Conservation (phyloP, 2,329 filamentous ascomycete species). For the Phaeophleospora eucalypticola region DNA sequence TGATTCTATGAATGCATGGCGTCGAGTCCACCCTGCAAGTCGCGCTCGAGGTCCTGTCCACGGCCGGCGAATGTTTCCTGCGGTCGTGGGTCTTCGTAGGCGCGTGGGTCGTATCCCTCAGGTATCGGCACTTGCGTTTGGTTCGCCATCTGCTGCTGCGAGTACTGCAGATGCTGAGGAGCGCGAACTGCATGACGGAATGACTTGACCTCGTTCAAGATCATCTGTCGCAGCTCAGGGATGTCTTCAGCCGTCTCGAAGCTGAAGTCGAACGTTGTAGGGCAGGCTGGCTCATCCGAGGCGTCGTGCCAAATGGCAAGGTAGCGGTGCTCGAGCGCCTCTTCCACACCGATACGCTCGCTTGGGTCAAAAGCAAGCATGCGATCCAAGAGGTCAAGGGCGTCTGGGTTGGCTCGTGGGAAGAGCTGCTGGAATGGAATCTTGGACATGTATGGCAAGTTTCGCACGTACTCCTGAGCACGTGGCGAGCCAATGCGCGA, state of each 20-base stretch:
- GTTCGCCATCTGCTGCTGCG: constrained; percentile 38
- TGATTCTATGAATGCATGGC: constrained; percentile 9
- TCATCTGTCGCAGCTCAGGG: constrained; percentile 92
- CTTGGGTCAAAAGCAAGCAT: constrained; percentile 98
- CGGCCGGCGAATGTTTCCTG: constrained; percentile 48
- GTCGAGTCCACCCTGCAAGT: constrained; percentile 56
- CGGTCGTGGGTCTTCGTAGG: constrained; percentile 59
- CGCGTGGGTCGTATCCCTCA: constrained; percentile 54
- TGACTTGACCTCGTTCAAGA: constrained; percentile 83
- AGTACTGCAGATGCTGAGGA: constrained; percentile 44
- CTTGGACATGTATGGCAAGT: constrained; percentile 59
- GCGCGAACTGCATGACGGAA: constrained; percentile 59
- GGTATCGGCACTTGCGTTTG: constrained; percentile 57
- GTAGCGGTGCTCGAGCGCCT: constrained; percentile 93
- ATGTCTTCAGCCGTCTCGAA: constrained; percentile 98
- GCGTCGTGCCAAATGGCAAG: constrained; percentile 98
- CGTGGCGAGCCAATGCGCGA: constrained; percentile 90
- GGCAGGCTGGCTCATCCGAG: constrained; percentile 90
- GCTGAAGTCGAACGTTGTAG: constrained; percentile 93
- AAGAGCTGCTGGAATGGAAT: constrained; percentile 84
- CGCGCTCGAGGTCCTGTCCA: constrained; percentile 64
- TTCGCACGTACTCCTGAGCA: constrained; percentile 96
- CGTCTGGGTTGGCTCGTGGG: constrained; percentile 91
- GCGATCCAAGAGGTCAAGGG: constrained; percentile 87
- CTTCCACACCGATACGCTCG: constrained; percentile 87